Evolutionary conservation across 2,329 filamentous ascomycete species (phyloP).

Genomic region (Colletotrichum sp.): DNA sequence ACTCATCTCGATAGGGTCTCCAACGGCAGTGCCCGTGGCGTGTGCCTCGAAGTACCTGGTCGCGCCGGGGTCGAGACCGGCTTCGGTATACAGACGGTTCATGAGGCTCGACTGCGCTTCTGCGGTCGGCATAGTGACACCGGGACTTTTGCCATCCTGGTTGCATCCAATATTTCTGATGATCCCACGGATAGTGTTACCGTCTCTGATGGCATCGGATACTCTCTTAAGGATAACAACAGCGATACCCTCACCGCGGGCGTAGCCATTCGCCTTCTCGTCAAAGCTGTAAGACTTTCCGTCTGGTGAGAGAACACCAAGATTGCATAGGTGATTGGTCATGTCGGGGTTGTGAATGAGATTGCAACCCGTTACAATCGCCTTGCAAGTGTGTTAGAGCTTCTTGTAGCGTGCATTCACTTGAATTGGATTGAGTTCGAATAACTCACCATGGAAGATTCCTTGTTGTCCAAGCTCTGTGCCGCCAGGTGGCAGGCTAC

Average conservation of each 20-base stretch:
- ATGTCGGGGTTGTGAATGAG: conserved; percentile 28
- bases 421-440: fast-evolving
- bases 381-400: neutral
- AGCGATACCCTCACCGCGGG: conserved; percentile 51
- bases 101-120: neutral
- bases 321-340: conserved; percentile 24
- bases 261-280: conserved; percentile 50
- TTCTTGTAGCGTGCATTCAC: neutral
- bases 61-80: conserved; percentile 23
- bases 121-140: conserved; percentile 46
- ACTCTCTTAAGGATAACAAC: conserved; percentile 50
- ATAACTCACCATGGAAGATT: conserved; percentile 24
- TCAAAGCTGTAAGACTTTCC: conserved; percentile 40
- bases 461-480: conserved; percentile 33
- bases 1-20: conserved; percentile 58
- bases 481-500: conserved; percentile 38
- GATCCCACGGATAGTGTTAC: conserved; percentile 33
- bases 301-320: conserved; percentile 30
- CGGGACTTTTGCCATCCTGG: conserved; percentile 46
- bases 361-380: conserved; percentile 27
- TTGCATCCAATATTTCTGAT: conserved; percentile 39
- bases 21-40: conserved; percentile 44
- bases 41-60: conserved; percentile 26
- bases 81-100: conserved; percentile 25
- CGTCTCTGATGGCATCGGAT: conserved; percentile 45